phyloP scores from a whole-genome alignment of 1,284 basidiomycete species.

The Leccinum subrobustum region DNA sequence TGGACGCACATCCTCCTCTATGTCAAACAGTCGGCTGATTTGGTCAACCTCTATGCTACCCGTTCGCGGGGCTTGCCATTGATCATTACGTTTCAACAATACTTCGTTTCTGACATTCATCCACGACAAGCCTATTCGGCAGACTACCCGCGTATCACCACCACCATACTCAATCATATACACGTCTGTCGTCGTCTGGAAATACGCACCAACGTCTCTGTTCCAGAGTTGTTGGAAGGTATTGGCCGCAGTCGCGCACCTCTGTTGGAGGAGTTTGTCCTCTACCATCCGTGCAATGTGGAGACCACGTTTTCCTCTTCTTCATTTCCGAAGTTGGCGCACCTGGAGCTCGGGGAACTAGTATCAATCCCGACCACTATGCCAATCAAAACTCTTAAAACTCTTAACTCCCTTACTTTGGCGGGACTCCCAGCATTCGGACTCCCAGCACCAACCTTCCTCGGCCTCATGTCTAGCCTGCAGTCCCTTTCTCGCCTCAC shows the following conservation, averaged over 20 bases:
- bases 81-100: conserved; percentile 24
- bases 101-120: conserved; percentile 22
- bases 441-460: conserved; percentile 22
- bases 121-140: conserved; percentile 14
- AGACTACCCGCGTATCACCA: conserved; percentile 25
- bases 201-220: conserved; percentile 25
- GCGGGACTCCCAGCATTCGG: conserved; percentile 25
- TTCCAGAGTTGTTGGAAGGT: conserved; percentile 28
- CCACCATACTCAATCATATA: conserved; percentile 28
- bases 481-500: conserved; percentile 23
- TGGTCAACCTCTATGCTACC: conserved; percentile 28
- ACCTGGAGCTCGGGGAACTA: conserved; percentile 24
- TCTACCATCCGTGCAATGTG: conserved; percentile 23
- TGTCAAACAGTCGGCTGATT: conserved; percentile 27
- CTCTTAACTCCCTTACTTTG: conserved; percentile 27
- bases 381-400: conserved; percentile 18
- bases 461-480: conserved; percentile 23
- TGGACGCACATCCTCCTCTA: conserved; percentile 29
- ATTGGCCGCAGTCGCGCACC: conserved; percentile 25
- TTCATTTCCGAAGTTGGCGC: conserved; percentile 25
- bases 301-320: conserved; percentile 21
- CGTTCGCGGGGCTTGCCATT: conserved; percentile 30
- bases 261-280: conserved; percentile 24
- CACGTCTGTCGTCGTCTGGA: conserved; percentile 28
- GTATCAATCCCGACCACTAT: conserved; percentile 19